Percentiles rank a stretch among this genome's conserved stretches.
phyloP scores from a whole-genome alignment of 179 eudicot genomes.

The Amaranthus tricolor region DNA sequence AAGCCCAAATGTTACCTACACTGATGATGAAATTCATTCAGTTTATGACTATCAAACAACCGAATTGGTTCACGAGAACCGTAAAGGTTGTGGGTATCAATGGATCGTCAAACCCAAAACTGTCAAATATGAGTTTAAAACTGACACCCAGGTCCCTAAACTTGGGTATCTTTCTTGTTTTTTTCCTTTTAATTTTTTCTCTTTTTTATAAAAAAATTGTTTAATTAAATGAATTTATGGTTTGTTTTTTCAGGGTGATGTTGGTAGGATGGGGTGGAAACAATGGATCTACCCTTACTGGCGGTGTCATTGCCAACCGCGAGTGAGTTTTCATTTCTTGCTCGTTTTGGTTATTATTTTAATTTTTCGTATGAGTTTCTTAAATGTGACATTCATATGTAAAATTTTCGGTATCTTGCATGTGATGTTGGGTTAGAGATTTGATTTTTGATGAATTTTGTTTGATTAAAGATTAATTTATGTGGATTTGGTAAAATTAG shows the following conservation, averaged over 20 bases:
- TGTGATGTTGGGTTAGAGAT: neutral
- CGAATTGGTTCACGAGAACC: slow-evolving; percentile 82
- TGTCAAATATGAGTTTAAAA: slow-evolving; percentile 80
- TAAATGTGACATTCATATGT: too few species aligned
- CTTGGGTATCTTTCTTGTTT: slow-evolving; percentile 49
- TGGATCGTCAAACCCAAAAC: slow-evolving; percentile 91
- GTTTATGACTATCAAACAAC: slow-evolving; percentile 78
- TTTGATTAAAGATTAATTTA: neutral
- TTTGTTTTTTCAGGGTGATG: slow-evolving; percentile 62
- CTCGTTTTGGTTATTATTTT: neutral
- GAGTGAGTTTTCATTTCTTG: slow-evolving; percentile 47
- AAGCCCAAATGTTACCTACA: slow-evolving; percentile 82
- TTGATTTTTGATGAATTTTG: neutral
- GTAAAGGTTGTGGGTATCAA: slow-evolving; percentile 65
- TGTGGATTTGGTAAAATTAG: neutral
- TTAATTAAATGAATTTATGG: neutral
- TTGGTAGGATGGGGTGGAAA: slow-evolving; percentile 99
- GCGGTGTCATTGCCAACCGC: slow-evolving; percentile 89
- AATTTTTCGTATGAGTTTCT: too few species aligned
- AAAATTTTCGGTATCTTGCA: neutral
- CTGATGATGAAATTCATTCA: slow-evolving; percentile 71
- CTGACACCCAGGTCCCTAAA: slow-evolving; percentile 72
- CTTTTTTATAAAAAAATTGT: neutral
- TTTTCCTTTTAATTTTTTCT: neutral
- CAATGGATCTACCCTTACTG: slow-evolving; percentile 91